Conservation (phyloP, 495 filamentous ascomycete genomes). For the Letharia columbiana region DNA sequence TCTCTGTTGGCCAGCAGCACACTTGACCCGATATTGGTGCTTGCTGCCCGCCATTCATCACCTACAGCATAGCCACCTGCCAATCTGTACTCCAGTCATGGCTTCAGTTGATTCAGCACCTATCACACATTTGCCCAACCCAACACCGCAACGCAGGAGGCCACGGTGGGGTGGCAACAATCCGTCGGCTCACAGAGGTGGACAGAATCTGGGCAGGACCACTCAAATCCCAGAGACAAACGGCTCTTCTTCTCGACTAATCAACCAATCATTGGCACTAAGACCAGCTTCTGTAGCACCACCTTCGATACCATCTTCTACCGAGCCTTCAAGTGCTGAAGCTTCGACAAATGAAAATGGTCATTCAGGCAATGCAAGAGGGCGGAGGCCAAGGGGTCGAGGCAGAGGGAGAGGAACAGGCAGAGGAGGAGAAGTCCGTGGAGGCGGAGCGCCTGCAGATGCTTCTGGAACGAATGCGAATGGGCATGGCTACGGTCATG, state of each 20-base stretch:
- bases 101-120: slow-evolving; percentile 9
- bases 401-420: slow-evolving; percentile 9
- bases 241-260: not conserved
- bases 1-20: not conserved
- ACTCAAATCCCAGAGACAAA: not conserved
- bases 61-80: not conserved
- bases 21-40: not conserved
- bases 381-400: slow-evolving; percentile 8
- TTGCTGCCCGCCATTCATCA: not conserved
- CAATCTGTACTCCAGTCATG: not conserved
- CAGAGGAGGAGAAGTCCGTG: slow-evolving; percentile 8
- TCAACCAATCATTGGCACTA: slow-evolving; percentile 9
- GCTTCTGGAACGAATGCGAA: not conserved
- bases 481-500: not conserved
- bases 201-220: not conserved
- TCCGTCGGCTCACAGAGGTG: not conserved
- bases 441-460: not conserved
- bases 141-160: not conserved
- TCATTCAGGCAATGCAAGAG: slow-evolving; percentile 8
- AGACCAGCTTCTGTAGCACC: slow-evolving; percentile 23
- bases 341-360: slow-evolving; percentile 16
- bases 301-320: slow-evolving; percentile 8
- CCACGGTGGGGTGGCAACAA: slow-evolving; percentile 7
- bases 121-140: not conserved
- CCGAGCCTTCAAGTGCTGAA: slow-evolving; percentile 20